Conservation (phyloP, 1,284 basidiomycete species). For the Laetiporus sulphureus region DNA sequence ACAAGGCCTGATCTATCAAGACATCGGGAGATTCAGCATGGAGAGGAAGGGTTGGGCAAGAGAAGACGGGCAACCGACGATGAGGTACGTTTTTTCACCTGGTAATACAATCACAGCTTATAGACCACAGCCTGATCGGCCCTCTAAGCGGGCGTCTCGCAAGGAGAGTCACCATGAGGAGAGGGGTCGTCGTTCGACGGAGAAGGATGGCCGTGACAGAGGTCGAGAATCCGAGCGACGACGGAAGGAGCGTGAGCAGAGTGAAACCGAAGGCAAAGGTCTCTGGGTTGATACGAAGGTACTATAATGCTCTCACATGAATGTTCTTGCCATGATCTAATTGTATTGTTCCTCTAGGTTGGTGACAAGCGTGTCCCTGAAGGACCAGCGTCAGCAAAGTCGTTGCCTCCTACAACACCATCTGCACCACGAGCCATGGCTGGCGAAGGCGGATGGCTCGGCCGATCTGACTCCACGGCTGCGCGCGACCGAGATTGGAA, state of each 20-base stretch:
- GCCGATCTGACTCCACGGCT: slow-evolving; percentile 15
- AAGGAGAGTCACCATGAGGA: slow-evolving; percentile 73
- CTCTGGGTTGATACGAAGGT: slow-evolving; percentile 52
- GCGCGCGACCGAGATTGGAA: slow-evolving; percentile 25
- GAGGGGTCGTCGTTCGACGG: slow-evolving; percentile 53
- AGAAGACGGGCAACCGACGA: slow-evolving; percentile 59
- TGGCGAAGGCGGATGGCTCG: slow-evolving; percentile 17
- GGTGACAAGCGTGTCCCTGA: slow-evolving; percentile 54
- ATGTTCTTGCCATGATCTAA: neutral
- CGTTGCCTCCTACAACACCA: slow-evolving; percentile 51
- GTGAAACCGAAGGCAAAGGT: slow-evolving; percentile 38
- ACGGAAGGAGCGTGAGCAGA: slow-evolving; percentile 52
- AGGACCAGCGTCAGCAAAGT: slow-evolving; percentile 37
- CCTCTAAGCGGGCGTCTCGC: slow-evolving; percentile 65
- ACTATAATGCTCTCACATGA: slow-evolving; percentile 5
- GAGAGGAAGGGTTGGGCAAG: slow-evolving; percentile 60
- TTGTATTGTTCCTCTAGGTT: slow-evolving; percentile 26
- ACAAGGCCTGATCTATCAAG: slow-evolving; percentile 52
- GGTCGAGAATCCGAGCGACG: slow-evolving; percentile 61
- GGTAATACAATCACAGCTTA: slow-evolving; percentile 8
- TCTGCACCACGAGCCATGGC: slow-evolving; percentile 69
- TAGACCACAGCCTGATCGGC: slow-evolving; percentile 51
- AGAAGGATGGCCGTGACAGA: slow-evolving; percentile 63
- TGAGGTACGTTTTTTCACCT: slow-evolving; percentile 45
- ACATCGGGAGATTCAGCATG: slow-evolving; percentile 38